phyloP scores from a whole-genome alignment of 1,284 basidiomycete species.

The Trichosporon sp. region DNA sequence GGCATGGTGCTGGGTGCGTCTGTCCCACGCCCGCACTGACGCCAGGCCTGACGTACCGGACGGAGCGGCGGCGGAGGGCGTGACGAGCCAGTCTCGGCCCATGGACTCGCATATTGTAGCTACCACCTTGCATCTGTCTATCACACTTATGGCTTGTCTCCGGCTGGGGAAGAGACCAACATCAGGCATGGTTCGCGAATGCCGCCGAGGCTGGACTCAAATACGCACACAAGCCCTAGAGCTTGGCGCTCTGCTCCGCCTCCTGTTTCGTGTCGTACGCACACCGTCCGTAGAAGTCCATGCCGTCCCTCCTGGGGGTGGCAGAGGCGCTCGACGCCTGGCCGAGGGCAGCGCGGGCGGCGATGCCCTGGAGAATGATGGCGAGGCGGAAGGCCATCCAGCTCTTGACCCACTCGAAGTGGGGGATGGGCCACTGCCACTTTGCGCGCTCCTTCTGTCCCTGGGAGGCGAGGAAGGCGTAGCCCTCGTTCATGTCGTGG shows the following conservation, averaged over 20 bases:
- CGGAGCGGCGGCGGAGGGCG: neutral
- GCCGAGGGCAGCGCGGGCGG: constrained; percentile 74
- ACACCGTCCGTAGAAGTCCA: constrained; percentile 62
- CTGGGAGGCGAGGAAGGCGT: constrained; percentile 22
- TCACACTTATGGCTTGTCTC: neutral
- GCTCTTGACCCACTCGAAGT: constrained; percentile 40
- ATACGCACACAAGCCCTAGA: constrained; percentile 22
- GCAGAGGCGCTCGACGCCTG: constrained; percentile 83
- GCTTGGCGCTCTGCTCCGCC: constrained; percentile 32
- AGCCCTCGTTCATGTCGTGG: constrained; percentile 40
- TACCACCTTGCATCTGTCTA: neutral
- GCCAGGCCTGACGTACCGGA: neutral
- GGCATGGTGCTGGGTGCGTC: neutral
- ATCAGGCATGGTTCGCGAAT: too few relatives aligned
- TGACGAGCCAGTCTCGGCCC: neutral
- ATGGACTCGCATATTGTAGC: neutral
- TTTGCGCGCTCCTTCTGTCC: constrained; percentile 7
- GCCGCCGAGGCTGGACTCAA: too few relatives aligned
- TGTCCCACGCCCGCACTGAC: neutral
- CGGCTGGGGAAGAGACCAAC: too few relatives aligned
- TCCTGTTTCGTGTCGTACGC: constrained; percentile 60
- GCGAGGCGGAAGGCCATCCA: constrained; percentile 58
- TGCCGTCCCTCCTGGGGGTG: constrained; percentile 52
- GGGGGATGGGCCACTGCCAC: constrained; percentile 41
- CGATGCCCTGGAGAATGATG: constrained; percentile 88